A percentile compares a stretch with the other conserved stretches of the same genome.
phyloP scores from a whole-genome alignment of 164 flowering plant genomes.

The Tetrastigma voinierianum region DNA sequence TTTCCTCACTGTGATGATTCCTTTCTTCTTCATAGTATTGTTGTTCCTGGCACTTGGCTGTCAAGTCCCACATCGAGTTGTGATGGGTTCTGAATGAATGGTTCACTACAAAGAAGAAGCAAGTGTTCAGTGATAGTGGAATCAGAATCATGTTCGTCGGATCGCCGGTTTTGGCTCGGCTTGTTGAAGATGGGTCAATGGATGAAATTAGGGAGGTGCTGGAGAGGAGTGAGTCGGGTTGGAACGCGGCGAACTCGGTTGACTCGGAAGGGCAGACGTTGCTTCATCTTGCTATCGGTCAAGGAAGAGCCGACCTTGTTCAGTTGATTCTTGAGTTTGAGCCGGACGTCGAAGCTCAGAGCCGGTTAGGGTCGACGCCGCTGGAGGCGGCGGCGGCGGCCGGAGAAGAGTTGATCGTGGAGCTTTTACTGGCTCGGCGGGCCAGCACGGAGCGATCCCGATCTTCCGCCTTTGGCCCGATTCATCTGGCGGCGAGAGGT shows the following conservation, averaged over 20 bases:
- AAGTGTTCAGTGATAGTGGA: slow-evolving; percentile 66
- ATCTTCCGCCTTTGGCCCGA: slow-evolving; percentile 44
- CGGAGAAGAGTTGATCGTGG: slow-evolving; percentile 70
- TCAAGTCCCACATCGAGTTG: slow-evolving; percentile 38
- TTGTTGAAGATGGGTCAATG: slow-evolving; percentile 51
- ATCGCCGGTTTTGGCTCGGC: slow-evolving; percentile 43
- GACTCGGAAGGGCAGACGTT: slow-evolving; percentile 53
- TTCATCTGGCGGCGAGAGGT: slow-evolving; percentile 53
- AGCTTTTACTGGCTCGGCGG: slow-evolving; percentile 55
- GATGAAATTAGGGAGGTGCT: slow-evolving; percentile 67
- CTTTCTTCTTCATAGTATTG: slow-evolving; percentile 68
- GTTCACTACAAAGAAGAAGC: slow-evolving; percentile 74
- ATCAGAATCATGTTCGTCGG: slow-evolving; percentile 68
- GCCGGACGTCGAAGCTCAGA: slow-evolving; percentile 46
- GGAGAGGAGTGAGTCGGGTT: slow-evolving; percentile 50
- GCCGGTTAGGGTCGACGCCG: slow-evolving; percentile 49
- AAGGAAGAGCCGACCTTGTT: slow-evolving; percentile 59
- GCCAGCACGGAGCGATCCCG: slow-evolving; percentile 45
- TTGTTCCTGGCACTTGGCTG: slow-evolving; percentile 70
- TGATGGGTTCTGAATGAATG: slow-evolving; percentile 62
- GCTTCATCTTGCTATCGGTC: slow-evolving; percentile 64
- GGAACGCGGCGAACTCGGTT: slow-evolving; percentile 50
- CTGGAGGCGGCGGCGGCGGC: slow-evolving; percentile 57
- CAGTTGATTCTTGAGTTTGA: slow-evolving; percentile 66
- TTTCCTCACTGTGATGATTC: slow-evolving; percentile 55